Conservation (phyloP, 768 basidiomycete genomes). For the Mycena galericulata region DNA sequence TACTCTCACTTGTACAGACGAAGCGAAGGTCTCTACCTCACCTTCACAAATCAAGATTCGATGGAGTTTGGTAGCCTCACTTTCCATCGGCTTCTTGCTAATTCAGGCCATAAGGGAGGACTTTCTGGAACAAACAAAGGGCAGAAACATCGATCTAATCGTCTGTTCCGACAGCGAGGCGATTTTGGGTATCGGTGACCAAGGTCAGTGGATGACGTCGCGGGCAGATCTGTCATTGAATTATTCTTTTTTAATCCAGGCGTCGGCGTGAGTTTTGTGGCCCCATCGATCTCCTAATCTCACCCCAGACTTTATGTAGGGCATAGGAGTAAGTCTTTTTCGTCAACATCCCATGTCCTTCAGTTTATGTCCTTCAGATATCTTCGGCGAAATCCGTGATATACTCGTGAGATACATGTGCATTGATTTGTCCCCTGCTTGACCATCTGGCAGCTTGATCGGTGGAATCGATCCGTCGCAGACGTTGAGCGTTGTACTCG, state of each 20-base stretch:
- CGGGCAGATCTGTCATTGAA: not conserved
- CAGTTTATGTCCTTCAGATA: constrained; percentile 56
- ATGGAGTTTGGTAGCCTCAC: too few relatives aligned
- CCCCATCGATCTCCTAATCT: not conserved
- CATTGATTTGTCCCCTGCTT: not conserved
- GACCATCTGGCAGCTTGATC: constrained; percentile 57
- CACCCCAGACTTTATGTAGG: constrained; percentile 11
- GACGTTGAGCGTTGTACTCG: constrained; percentile 70
- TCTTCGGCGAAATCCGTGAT: constrained; percentile 84
- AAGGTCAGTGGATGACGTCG: constrained; percentile 39
- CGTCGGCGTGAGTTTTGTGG: constrained; percentile 68
- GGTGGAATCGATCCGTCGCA: constrained; percentile 75
- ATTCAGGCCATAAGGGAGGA: too few relatives aligned
- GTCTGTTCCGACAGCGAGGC: constrained; percentile 90
- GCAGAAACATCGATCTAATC: constrained; percentile 77
- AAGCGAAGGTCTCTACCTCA: constrained; percentile 82
- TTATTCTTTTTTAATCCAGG: constrained; percentile 60
- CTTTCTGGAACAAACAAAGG: constrained; percentile 75
- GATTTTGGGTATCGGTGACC: constrained; percentile 78
- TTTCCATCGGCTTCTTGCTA: too few relatives aligned
- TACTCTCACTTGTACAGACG: constrained; percentile 89
- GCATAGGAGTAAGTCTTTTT: constrained; percentile 26
- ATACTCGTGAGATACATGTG: constrained; percentile 62
- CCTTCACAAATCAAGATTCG: constrained; percentile 66
- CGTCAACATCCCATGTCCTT: not conserved